Conservation (phyloP, 306 rosid species). For the Acacia confusa region DNA sequence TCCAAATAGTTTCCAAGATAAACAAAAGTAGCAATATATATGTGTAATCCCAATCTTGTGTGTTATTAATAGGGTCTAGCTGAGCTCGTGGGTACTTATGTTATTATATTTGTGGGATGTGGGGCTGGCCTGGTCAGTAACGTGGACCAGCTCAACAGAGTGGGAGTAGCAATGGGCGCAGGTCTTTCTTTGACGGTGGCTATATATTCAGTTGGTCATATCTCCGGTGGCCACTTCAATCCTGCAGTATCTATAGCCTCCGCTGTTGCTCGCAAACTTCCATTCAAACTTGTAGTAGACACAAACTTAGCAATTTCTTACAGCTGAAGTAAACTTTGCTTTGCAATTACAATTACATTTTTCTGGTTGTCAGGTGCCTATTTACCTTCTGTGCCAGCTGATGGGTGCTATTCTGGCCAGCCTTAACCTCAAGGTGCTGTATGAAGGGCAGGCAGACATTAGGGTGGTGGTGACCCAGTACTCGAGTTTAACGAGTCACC, state of each 20-base stretch:
- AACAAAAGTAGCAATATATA: not conserved
- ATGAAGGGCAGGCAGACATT: conserved; percentile 15
- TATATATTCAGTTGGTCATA: conserved; percentile 35
- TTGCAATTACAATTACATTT: not conserved
- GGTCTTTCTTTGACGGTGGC: conserved; percentile 35
- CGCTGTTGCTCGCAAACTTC: conserved; percentile 28
- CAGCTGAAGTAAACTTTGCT: not conserved
- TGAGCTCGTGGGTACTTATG: conserved; percentile 40
- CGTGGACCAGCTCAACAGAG: conserved; percentile 23
- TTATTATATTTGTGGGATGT: conserved; percentile 41
- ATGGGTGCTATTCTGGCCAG: conserved; percentile 37
- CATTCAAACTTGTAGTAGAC: conserved; percentile 25
- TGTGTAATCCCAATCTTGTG: not conserved
- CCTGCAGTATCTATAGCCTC: conserved; percentile 40
- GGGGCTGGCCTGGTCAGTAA: conserved; percentile 39
- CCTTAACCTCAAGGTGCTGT: conserved; percentile 38
- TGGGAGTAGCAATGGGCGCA: conserved; percentile 31
- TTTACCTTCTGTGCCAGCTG: conserved; percentile 39
- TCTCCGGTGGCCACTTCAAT: conserved; percentile 48
- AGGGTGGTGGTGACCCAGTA: conserved; percentile 22
- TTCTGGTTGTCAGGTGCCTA: conserved; percentile 11
- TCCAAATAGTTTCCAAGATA: conserved; percentile 11
- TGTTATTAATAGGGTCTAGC: conserved; percentile 29
- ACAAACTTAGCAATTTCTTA: not conserved
- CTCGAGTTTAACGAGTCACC: conserved; percentile 34